Percentiles rank a stretch among this genome's conserved stretches.
phyloP scores from a whole-genome alignment of 805 yeast species.

The Wickerhamiella hasegawae region DNA sequence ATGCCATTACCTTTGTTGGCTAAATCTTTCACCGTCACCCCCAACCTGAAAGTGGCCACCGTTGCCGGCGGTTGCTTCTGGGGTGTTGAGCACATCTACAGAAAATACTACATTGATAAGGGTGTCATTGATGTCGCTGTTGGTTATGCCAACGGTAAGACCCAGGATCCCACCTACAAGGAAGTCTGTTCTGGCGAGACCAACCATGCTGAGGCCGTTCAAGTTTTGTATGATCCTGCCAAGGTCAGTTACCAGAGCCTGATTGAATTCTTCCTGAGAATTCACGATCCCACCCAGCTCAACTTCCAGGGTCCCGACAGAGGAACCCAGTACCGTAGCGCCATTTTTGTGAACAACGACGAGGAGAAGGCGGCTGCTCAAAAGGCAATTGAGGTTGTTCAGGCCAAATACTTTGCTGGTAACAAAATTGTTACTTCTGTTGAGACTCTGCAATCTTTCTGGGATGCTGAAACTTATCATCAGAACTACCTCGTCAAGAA shows the following conservation, averaged over 20 bases:
- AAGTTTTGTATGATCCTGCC: constrained; percentile 65
- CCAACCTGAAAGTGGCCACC: constrained; percentile 21
- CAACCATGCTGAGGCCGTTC: constrained; percentile 68
- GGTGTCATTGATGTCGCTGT: constrained; percentile 66
- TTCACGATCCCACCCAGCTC: constrained; percentile 85
- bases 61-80: constrained; percentile 42
- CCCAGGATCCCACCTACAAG: constrained; percentile 40
- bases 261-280: constrained; percentile 70
- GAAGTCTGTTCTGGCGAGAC: constrained; percentile 69
- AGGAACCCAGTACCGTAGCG: constrained; percentile 87
- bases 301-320: constrained; percentile 75
- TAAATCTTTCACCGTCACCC: constrained; percentile 1
- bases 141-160: constrained; percentile 75
- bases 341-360: constrained; percentile 44
- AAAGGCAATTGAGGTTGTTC: constrained; percentile 35
- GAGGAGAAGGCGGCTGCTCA: constrained; percentile 34
- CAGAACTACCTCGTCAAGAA: constrained; percentile 66
- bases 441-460: constrained; percentile 51
- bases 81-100: constrained; percentile 61
- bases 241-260: constrained; percentile 42
- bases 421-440: constrained; percentile 51
- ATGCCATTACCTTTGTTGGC: background rate
- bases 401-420: constrained; percentile 56
- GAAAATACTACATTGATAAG: constrained; percentile 45
- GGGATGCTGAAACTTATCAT: constrained; percentile 94